phyloP scores from a whole-genome alignment of 768 basidiomycete species.

The Rossbeevera mucosa region DNA sequence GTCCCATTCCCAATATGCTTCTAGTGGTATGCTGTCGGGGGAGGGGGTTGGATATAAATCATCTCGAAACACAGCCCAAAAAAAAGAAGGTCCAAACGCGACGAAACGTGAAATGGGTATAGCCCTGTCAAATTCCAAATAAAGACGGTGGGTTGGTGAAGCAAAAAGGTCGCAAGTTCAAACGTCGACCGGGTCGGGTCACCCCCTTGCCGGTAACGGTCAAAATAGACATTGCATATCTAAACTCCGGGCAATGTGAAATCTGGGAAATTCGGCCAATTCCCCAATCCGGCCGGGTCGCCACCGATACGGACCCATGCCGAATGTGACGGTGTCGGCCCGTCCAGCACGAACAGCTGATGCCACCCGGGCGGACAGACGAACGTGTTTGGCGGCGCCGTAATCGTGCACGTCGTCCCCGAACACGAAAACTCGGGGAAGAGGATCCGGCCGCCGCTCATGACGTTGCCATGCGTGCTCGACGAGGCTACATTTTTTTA shows the following conservation, averaged over 20 bases:
- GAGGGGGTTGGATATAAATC: too few relatives aligned
- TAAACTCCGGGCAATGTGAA: conserved; percentile 63
- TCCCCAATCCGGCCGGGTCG: conserved; percentile 63
- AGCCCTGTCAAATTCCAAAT: conserved; percentile 41
- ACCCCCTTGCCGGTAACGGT: too few relatives aligned
- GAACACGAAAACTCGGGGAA: conserved; percentile 69
- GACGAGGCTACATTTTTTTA: conserved; percentile 47
- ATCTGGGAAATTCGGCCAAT: conserved; percentile 68
- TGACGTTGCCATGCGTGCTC: conserved; percentile 73
- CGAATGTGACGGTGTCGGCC: conserved; percentile 72
- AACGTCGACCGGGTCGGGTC: too few relatives aligned
- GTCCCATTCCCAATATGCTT: neutral
- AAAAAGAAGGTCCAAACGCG: neutral
- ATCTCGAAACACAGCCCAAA: too few relatives aligned
- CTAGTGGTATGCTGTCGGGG: neutral
- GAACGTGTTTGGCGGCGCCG: conserved; percentile 64
- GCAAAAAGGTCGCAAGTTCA: neutral
- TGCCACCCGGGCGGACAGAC: conserved; percentile 78
- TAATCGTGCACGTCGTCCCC: conserved; percentile 73
- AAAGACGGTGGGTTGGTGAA: too few relatives aligned
- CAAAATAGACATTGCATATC: too few relatives aligned
- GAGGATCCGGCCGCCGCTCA: conserved; percentile 61
- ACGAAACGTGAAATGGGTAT: conserved; percentile 33
- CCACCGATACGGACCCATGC: conserved; percentile 76
- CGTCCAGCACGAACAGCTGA: conserved; percentile 71